Base-by-base conservation (phyloP, 163 green algal species). In the Chloromonas sp. region DNA sequence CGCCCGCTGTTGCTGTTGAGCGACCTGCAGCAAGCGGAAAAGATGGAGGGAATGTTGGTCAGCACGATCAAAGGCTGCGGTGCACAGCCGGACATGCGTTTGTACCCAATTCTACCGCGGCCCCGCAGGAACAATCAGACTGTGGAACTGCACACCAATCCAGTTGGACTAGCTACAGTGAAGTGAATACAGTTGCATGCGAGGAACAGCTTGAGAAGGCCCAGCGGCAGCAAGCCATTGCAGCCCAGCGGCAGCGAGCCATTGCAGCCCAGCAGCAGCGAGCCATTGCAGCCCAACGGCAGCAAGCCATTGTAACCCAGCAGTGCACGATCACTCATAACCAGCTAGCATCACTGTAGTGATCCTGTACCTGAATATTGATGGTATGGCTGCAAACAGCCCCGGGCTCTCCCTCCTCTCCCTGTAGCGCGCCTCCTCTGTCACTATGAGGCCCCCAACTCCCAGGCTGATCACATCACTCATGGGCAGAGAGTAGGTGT, bases 371-470 rank as follows among this genome's bases (percentile, higher is more conserved):
- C 86, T 83, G 36, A 92, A 71, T 61, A 92, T 78, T 2, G 88
- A 88, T 0, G 88, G 88, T 60, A 92, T 90, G 71, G 85, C 85
- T 1, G 85, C 83, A 70, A 92, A 92, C 57, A 92, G 81, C 15
- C 91, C 91, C 14, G 85, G 82, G 3, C 84, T 91, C 83, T 94
- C 89, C 66, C 92, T 90, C 58, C 89, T 78, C 60, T 90, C 89
- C 58, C 83, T 84, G 70, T 86, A 87, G 61, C 89, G 86, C 57
- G 88, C 85, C 57, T 90, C 86, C 59, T 89, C 84, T 3, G 79
- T 85, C 15, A 94, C 86, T 0, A 93, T 85, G 3, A 92, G 59
- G 60, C 85, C 61, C 59, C 85, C 71, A 58, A 84, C 82, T 0
- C 90, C 87, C 60, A 94, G 84, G 36, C 82, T 86, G 60, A 92